Conservation (phyloP, 768 basidiomycete genomes). For the Boletus coccyginus region DNA sequence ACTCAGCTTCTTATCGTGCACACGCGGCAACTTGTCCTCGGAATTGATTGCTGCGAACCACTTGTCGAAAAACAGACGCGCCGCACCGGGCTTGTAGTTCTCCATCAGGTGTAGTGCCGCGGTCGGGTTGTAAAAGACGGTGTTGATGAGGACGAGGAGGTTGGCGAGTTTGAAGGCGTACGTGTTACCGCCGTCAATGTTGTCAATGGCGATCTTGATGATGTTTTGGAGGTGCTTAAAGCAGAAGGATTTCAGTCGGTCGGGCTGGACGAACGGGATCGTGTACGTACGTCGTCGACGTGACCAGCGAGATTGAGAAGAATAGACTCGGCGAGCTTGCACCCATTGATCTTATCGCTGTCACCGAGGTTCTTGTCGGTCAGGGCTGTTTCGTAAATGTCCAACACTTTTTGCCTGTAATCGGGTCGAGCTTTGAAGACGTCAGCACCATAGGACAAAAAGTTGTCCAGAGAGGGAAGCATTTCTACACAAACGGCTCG, state of each 20-base stretch:
- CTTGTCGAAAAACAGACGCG: constrained; percentile 75
- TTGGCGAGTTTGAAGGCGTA: constrained; percentile 68
- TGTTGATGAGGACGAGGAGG: constrained; percentile 80
- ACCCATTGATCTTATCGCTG: constrained; percentile 79
- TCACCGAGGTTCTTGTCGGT: constrained; percentile 73
- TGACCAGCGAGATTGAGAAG: constrained; percentile 76
- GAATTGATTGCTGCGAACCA: constrained; percentile 78
- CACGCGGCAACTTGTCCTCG: constrained; percentile 63
- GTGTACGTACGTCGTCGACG: constrained; percentile 65
- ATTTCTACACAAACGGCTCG: constrained; percentile 54
- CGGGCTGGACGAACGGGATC: background rate
- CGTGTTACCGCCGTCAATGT: constrained; percentile 62
- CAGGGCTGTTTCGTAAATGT: constrained; percentile 79
- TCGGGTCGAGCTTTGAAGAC: constrained; percentile 68
- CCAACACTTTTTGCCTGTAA: constrained; percentile 77
- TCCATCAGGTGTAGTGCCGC: constrained; percentile 79
- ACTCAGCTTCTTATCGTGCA: constrained; percentile 87
- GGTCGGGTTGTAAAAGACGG: constrained; percentile 79
- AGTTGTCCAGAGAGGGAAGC: constrained; percentile 86
- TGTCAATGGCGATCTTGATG: constrained; percentile 56
- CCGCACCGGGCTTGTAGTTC: constrained; percentile 49
- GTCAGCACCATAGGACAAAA: constrained; percentile 79
- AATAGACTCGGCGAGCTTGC: constrained; percentile 80
- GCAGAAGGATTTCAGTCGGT: background rate
- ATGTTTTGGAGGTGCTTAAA: constrained; percentile 62